phyloP scores from a whole-genome alignment of 2,329 filamentous ascomycete genomes.

The Calonectria crousiana region DNA sequence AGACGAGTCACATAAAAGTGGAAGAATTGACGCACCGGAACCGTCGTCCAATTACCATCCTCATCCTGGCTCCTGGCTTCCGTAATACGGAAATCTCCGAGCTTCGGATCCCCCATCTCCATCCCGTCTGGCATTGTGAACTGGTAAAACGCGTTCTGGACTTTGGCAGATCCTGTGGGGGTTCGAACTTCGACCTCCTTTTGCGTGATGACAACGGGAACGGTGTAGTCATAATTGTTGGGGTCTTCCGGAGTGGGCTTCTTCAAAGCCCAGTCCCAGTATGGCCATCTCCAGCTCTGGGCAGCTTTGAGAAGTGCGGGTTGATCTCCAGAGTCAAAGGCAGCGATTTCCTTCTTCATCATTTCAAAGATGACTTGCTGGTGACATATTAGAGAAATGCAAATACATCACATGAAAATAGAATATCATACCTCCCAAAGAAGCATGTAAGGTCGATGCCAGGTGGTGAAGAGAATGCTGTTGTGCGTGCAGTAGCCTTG shows the following conservation, averaged over 20 bases:
- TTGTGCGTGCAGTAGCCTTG: slow-evolving; percentile 15
- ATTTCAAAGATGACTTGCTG: neutral
- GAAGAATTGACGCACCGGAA: neutral
- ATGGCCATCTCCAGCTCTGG: neutral
- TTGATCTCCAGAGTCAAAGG: neutral
- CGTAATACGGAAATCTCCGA: neutral
- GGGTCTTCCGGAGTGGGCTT: neutral
- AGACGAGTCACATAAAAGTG: neutral
- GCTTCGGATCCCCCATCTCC: neutral
- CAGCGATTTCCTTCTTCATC: neutral
- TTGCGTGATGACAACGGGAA: neutral
- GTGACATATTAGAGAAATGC: neutral
- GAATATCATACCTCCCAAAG: slow-evolving; percentile 7
- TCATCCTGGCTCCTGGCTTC: no score
- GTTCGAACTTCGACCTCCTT: neutral
- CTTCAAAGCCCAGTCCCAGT: slow-evolving; percentile 2
- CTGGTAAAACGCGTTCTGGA: neutral
- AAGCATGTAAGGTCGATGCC: slow-evolving; percentile 22
- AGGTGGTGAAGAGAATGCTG: slow-evolving; percentile 6
- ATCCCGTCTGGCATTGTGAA: neutral
- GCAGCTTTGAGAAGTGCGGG: neutral
- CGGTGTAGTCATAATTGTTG: neutral
- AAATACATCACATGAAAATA: no score
- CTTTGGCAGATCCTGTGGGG: neutral
- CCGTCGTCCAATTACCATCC: no score